Evolutionary conservation across 2,329 filamentous ascomycete species (phyloP).

Genomic region (Metarhizium guizhouense): DNA sequence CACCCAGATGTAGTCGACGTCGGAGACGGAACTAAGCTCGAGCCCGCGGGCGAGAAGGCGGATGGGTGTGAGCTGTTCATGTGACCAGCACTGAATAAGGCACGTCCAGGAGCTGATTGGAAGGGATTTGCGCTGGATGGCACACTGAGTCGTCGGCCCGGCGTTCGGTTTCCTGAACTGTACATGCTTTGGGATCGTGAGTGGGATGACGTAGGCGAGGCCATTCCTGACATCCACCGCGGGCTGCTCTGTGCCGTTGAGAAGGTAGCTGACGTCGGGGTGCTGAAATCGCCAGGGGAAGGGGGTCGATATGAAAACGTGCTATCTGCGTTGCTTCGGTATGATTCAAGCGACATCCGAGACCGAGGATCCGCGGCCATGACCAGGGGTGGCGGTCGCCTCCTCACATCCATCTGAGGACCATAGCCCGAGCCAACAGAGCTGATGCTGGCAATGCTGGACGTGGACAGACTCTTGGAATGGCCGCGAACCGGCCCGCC

Average conservation of each 20-base stretch:
- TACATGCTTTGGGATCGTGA: conserved; percentile 68
- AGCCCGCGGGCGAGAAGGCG: conserved; percentile 46
- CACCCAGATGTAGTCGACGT: conserved; percentile 54
- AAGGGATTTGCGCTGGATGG: conserved; percentile 70
- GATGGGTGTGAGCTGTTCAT: conserved; percentile 45
- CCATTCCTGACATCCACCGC: conserved; percentile 56
- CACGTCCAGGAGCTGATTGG: conserved; percentile 53
- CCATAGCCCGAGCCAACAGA: conserved; percentile 60
- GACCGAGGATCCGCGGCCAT: conserved; percentile 68
- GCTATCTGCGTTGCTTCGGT: conserved; percentile 54
- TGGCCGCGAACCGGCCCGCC: conserved; percentile 67
- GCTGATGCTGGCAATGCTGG: conserved; percentile 70
- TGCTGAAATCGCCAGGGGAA: conserved; percentile 68
- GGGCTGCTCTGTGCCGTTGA: conserved; percentile 71
- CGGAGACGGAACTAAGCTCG: conserved; percentile 55
- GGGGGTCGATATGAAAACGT: conserved; percentile 55
- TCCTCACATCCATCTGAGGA: conserved; percentile 55
- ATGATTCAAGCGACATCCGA: conserved; percentile 59
- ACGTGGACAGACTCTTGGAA: conserved; percentile 76
- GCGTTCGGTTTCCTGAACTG: conserved; percentile 50
- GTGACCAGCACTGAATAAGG: conserved; percentile 44
- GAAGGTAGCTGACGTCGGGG: conserved; percentile 76
- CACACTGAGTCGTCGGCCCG: conserved; percentile 71
- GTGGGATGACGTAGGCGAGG: conserved; percentile 64
- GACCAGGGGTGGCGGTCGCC: conserved; percentile 71